Evolutionary conservation across 2,329 filamentous ascomycete genomes (phyloP).

Genomic region (Rhynchosporium agropyri): DNA sequence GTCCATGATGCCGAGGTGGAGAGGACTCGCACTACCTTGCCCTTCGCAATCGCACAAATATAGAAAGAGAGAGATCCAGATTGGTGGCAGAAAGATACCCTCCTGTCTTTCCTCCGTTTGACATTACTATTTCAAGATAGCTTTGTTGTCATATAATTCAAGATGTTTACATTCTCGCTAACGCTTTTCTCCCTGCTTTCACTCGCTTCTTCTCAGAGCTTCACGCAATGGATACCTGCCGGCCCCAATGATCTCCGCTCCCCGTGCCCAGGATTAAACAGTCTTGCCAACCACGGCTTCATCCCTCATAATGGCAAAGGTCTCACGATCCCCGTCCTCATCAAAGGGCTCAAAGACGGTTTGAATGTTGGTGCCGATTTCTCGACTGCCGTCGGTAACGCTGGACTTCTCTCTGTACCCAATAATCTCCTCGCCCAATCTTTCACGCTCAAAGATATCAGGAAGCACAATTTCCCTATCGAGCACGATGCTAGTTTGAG

Average conservation of each 20-base stretch:
- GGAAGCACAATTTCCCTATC: slow-evolving; percentile 42
- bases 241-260: slow-evolving; percentile 33
- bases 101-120: neutral
- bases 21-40: too few species aligned
- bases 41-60: slow-evolving; percentile 3
- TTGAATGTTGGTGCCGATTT: slow-evolving; percentile 43
- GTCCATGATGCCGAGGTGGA: slow-evolving; percentile 2
- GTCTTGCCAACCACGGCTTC: slow-evolving; percentile 41
- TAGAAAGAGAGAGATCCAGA: neutral
- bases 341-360: slow-evolving; percentile 30
- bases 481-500: slow-evolving; percentile 45
- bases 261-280: slow-evolving; percentile 41
- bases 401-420: slow-evolving; percentile 32
- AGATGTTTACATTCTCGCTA: slow-evolving; percentile 13
- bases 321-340: slow-evolving; percentile 39
- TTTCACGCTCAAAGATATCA: slow-evolving; percentile 35
- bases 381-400: slow-evolving; percentile 35
- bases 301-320: slow-evolving; percentile 42
- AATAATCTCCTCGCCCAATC: slow-evolving; percentile 27
- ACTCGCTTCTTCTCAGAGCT: slow-evolving; percentile 22
- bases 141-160: neutral
- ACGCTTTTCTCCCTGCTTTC: slow-evolving; percentile 10
- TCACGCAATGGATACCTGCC: slow-evolving; percentile 25
- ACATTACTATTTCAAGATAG: neutral
- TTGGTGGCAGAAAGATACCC: neutral